Conservation (phyloP, 495 filamentous ascomycete genomes). For the Lasiosphaeris hirsuta region DNA sequence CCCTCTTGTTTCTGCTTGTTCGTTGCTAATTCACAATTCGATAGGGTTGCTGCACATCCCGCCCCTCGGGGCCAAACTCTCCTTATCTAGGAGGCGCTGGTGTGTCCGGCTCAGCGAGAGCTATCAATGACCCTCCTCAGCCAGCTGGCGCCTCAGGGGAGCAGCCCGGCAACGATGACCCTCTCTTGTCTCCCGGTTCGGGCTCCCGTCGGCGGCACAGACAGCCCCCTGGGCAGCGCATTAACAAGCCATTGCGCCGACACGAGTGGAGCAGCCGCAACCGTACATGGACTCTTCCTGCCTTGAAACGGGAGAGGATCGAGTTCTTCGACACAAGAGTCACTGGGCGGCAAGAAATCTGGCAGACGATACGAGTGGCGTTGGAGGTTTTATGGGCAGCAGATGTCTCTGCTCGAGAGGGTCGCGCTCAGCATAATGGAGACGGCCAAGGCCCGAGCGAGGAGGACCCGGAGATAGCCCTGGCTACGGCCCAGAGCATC, state of each 20-base stretch:
- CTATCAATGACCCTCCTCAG: conserved; percentile 38
- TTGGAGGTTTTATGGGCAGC: conserved; percentile 59
- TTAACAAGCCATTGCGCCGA: conserved; percentile 47
- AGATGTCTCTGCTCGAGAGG: conserved; percentile 23
- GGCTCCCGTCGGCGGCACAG: conserved; percentile 19
- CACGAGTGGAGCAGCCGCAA: conserved; percentile 48
- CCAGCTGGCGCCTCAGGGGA: conserved; percentile 10
- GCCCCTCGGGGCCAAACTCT: conserved; percentile 39
- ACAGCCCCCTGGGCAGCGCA: conserved; percentile 38
- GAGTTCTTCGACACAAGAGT: conserved; percentile 86
- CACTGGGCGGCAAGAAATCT: conserved; percentile 70
- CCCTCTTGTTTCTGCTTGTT: neutral
- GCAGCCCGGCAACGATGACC: conserved; percentile 20
- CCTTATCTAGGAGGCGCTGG: conserved; percentile 39
- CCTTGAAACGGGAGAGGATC: conserved; percentile 45
- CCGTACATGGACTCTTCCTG: conserved; percentile 42
- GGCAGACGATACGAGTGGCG: conserved; percentile 67
- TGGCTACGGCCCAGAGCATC: conserved; percentile 73
- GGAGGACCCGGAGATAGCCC: conserved; percentile 32
- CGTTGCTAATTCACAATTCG: neutral
- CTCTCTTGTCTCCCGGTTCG: conserved; percentile 14
- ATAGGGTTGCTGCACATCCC: conserved; percentile 51
- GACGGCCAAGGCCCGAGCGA: conserved; percentile 24
- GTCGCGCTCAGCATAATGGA: conserved; percentile 19
- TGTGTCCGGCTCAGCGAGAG: conserved; percentile 40